Base-by-base conservation (phyloP, 306 rosid species). In the Acacia crassicarpa region DNA sequence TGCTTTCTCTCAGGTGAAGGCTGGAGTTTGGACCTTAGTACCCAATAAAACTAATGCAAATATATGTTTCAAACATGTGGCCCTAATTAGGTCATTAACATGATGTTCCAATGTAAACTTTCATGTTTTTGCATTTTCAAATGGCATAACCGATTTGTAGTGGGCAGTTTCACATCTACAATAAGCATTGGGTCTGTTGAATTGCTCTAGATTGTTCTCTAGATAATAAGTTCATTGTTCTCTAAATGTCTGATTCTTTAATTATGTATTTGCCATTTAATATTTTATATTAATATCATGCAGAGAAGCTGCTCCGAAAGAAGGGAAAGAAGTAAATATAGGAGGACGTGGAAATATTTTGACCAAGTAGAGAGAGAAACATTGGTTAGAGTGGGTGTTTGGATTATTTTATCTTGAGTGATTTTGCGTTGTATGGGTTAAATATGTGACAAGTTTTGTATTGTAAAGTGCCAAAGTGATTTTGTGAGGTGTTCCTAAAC, bases 291-390 rank as follows among this genome's bases (percentile, higher is more conserved):
- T 67, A 38, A 56, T 72, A 59, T 23, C 59, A 49, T 78, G 20
- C 91, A 92, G 95, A 80, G 81, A 91, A 89, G 89, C 84, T 90
- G 85, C 90, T 67, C 65, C 72, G 84, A 20, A 89, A 89, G 81
- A 85, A 85, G 83, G 89, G 83, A 51, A 85, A 86, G 81, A 87
- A 78, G 85, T 80, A 62, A 62, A 53, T 54, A 76, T 30, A 48
- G 48, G 17, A 48, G 56, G 17, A 48, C 33, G 13, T 17, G 54
- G 63, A 66, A 59, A 35, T 43, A 11, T 63, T 77, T 63, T 63
- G 48, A 10, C 48, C 19, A 19, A 30, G 9, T 16, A 32, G 1
- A 13, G 76, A 44, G 67, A 44, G 74, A 17, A 74, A 25, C 6
- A 13, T 58, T 25, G 46, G 38, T 46, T 19, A 59, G 15, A 9